A percentile compares a stretch with the other conserved stretches of the same genome.
phyloP scores from a whole-genome alignment of 257 asterid species.

The Ocimum tenuiflorum region DNA sequence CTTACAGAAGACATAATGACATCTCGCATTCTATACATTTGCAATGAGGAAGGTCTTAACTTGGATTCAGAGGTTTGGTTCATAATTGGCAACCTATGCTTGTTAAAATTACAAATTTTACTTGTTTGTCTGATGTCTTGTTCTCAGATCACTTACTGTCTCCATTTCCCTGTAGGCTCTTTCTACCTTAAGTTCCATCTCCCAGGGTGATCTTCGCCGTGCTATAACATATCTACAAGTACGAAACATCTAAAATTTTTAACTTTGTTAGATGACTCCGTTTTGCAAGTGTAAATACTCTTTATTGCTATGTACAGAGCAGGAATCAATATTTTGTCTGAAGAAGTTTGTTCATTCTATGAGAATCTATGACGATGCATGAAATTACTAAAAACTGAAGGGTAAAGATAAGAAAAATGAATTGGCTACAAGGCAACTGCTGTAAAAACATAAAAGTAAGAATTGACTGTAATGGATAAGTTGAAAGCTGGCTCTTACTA shows the following conservation, averaged over 20 bases:
- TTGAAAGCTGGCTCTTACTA: background rate
- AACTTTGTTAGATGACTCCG: background rate
- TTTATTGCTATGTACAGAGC: background rate
- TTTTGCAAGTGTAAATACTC: background rate
- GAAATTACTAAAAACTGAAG: background rate
- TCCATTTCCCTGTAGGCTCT: constrained; percentile 53
- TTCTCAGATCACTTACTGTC: background rate
- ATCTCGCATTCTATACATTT: constrained; percentile 65
- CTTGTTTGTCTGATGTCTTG: constrained; percentile 1
- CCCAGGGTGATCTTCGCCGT: constrained; percentile 94
- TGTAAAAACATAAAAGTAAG: background rate
- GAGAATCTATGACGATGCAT: no score
- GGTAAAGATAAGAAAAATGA: constrained; percentile 4
- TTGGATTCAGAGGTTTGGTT: constrained; percentile 77
- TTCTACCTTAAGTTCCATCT: constrained; percentile 73
- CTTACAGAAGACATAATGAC: constrained; percentile 85
- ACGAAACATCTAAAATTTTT: constrained; percentile 26
- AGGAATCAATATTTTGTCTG: background rate
- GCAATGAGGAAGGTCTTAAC: constrained; percentile 79
- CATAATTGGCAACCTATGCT: background rate
- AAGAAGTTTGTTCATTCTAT: no score
- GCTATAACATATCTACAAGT: constrained; percentile 95
- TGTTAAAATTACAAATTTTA: constrained; percentile 10
- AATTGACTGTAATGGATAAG: background rate
- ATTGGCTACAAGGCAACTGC: background rate